phyloP scores from a whole-genome alignment of 805 yeast genomes.

The Saturnispora zaruensis region DNA sequence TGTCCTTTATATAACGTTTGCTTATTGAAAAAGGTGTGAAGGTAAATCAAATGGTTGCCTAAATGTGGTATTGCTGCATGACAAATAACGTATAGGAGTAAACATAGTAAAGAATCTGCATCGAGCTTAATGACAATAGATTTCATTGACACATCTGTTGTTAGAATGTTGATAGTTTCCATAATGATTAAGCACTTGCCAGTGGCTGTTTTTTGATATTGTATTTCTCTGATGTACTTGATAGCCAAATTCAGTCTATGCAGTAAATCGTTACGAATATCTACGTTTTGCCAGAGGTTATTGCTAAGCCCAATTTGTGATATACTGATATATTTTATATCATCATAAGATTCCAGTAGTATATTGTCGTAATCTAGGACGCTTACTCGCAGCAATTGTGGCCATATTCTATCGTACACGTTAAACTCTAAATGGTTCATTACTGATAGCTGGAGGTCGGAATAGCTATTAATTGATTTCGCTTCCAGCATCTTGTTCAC shows the following conservation, averaged over 20 bases:
- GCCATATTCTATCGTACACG: conserved; percentile 62
- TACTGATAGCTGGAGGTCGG: conserved; percentile 44
- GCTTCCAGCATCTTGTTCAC: conserved; percentile 22
- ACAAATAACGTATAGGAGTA: conserved; percentile 62
- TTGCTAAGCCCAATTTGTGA: conserved; percentile 44
- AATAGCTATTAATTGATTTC: conserved; percentile 11
- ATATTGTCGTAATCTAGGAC: conserved; percentile 11
- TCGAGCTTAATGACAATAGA: conserved; percentile 33
- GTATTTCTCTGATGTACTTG: conserved; percentile 39
- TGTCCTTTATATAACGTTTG: background rate
- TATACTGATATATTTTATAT: conserved; percentile 35
- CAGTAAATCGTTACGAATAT: conserved; percentile 27
- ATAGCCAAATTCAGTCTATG: conserved; percentile 44
- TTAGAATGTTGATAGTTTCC: conserved; percentile 44
- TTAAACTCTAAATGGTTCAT: conserved; percentile 67
- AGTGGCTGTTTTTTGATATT: conserved; percentile 37
- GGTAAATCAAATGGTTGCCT: conserved; percentile 56
- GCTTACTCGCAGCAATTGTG: conserved; percentile 24
- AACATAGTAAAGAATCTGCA: conserved; percentile 74
- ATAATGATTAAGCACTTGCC: conserved; percentile 42
- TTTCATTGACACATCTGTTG: conserved; percentile 25
- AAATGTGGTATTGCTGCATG: conserved; percentile 51
- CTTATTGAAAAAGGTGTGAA: conserved; percentile 40
- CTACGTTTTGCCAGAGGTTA: conserved; percentile 7
- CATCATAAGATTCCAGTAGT: conserved; percentile 26